Evolutionary conservation across 768 basidiomycete species (phyloP).

Genomic region (Leccinum longicurvipes): DNA sequence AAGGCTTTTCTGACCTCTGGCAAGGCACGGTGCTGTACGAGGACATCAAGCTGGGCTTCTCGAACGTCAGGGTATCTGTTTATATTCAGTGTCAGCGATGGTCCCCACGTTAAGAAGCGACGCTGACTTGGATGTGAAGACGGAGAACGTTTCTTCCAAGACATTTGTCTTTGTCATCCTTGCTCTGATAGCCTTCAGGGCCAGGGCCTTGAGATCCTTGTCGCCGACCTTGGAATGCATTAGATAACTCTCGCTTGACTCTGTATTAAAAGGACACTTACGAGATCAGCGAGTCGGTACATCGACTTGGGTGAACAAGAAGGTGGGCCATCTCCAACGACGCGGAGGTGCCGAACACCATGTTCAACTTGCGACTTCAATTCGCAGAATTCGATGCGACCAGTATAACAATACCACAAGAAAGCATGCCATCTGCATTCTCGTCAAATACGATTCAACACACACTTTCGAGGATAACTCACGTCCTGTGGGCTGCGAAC

Average conservation of each 20-base stretch:
- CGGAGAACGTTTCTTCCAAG: slow-evolving; percentile 25
- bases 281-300: slow-evolving; percentile 35
- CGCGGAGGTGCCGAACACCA: not conserved
- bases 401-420: slow-evolving; percentile 28
- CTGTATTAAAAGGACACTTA: slow-evolving; percentile 1
- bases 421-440: slow-evolving; percentile 21
- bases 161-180: slow-evolving; percentile 18
- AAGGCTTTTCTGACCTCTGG: slow-evolving; percentile 14
- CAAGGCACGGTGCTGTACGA: slow-evolving; percentile 4
- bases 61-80: slow-evolving; percentile 19
- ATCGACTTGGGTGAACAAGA: slow-evolving; percentile 37
- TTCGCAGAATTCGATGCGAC: slow-evolving; percentile 13
- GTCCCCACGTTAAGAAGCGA: not conserved
- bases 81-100: not conserved
- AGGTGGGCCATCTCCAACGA: slow-evolving; percentile 2
- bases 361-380: slow-evolving; percentile 15
- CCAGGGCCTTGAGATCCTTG: slow-evolving; percentile 12
- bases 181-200: slow-evolving; percentile 18
- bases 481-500: slow-evolving; percentile 20
- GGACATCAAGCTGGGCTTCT: slow-evolving; percentile 14
- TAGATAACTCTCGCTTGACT: not conserved
- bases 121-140: slow-evolving; percentile 24
- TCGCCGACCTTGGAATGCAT: slow-evolving; percentile 10
- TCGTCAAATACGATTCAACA: not conserved
- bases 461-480: not conserved